phyloP scores from a whole-genome alignment of 2,329 filamentous ascomycete genomes.

The Talaromyces sp. region DNA sequence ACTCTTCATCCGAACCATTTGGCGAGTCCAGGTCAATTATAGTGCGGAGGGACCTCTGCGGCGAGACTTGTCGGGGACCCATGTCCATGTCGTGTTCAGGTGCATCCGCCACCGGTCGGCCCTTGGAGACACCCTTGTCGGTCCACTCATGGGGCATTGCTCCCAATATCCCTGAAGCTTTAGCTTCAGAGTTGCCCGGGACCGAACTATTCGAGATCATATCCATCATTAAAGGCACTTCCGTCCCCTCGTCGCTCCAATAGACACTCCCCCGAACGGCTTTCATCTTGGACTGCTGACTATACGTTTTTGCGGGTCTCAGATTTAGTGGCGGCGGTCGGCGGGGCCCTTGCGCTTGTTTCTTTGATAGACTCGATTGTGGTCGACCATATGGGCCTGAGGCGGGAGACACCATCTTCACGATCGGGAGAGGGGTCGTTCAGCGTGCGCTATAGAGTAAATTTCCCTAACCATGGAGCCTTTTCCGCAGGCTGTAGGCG shows the following conservation, averaged over 20 bases:
- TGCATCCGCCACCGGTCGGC: conserved; percentile 4
- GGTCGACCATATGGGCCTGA: conserved; percentile 3
- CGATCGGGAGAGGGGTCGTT: background rate
- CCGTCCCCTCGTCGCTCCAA: background rate
- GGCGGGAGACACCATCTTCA: conserved; percentile 11
- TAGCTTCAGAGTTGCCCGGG: background rate
- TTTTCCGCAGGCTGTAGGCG: background rate
- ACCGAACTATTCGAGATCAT: background rate
- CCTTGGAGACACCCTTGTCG: conserved; percentile 2
- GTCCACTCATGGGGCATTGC: conserved; percentile 1
- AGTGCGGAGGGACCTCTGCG: conserved; percentile 11
- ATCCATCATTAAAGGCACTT: conserved; percentile 4
- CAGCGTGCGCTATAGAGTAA: background rate
- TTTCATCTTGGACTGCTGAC: background rate
- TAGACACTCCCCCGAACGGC: conserved; percentile 5
- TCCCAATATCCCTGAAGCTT: background rate
- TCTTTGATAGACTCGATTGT: conserved; percentile 2
- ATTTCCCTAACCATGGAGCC: conserved; percentile 3
- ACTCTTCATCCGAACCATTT: conserved; percentile 18
- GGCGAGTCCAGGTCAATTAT: conserved; percentile 18
- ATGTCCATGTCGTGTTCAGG: background rate
- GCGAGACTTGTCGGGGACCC: conserved; percentile 12
- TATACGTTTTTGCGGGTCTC: background rate
- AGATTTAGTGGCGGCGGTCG: conserved; percentile 13
- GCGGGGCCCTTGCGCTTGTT: conserved; percentile 2